Conservation (phyloP, 2,329 filamentous ascomycete genomes). For the Parasarocladium wereldwijsianum region DNA sequence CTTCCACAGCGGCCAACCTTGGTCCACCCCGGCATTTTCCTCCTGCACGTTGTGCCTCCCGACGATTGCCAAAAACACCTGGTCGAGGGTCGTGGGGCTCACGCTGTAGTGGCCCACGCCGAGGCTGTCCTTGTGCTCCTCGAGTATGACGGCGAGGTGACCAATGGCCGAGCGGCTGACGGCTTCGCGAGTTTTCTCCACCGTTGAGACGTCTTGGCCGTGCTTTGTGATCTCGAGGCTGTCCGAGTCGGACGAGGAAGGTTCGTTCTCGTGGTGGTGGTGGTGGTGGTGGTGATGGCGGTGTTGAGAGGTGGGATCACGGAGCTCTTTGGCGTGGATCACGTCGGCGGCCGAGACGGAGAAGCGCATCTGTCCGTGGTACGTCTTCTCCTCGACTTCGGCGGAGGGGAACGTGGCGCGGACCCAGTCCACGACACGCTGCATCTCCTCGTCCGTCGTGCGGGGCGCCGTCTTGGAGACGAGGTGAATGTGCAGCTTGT, state of each 20-base stretch:
- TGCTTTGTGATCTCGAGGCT: constrained; percentile 11
- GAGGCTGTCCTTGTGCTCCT: constrained; percentile 51
- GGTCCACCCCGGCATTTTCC: constrained; percentile 39
- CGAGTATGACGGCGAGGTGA: constrained; percentile 55
- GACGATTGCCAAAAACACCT: constrained; percentile 81
- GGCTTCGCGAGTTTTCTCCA: constrained; percentile 8
- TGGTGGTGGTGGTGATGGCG: not conserved
- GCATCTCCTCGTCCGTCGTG: constrained; percentile 55
- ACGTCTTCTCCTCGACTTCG: constrained; percentile 56
- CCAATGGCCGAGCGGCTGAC: constrained; percentile 42
- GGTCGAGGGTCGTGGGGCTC: constrained; percentile 73
- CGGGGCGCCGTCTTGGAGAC: constrained; percentile 63
- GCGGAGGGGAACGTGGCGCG: constrained; percentile 44
- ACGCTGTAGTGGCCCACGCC: constrained; percentile 80
- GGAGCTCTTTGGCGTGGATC: constrained; percentile 9
- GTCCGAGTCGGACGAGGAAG: not conserved
- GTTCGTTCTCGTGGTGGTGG: not conserved
- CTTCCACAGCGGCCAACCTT: constrained; percentile 9
- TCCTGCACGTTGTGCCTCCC: constrained; percentile 65
- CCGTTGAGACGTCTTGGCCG: not conserved
- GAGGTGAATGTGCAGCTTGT: constrained; percentile 68
- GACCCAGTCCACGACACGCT: constrained; percentile 52
- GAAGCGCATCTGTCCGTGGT: constrained; percentile 81
- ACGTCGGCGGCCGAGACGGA: constrained; percentile 44
- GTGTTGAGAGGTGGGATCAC: constrained; percentile 6